These are phyloP conservation scores for Linnemannia zychae DNA, from an alignment of 192 early-diverging fungal species.

Conservation along the genomic window DNA sequence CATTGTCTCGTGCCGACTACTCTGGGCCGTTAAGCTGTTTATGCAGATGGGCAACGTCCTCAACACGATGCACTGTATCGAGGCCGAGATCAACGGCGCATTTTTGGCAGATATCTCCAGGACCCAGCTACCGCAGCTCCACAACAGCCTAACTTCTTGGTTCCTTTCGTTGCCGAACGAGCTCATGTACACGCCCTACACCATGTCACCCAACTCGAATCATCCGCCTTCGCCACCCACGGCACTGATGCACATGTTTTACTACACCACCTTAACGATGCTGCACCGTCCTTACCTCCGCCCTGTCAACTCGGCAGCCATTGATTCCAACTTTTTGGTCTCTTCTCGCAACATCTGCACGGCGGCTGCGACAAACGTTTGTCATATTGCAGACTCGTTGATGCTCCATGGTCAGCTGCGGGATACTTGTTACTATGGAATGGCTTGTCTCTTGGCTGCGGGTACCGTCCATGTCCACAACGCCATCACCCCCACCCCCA, in stretches of 20 bases:
- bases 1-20: slow-evolving; percentile 47
- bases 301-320: slow-evolving; percentile 49
- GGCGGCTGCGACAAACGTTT: slow-evolving; percentile 57
- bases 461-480: slow-evolving; percentile 60
- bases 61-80: slow-evolving; percentile 55
- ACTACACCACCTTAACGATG: slow-evolving; percentile 68
- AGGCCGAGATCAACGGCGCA: slow-evolving; percentile 52
- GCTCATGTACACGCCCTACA: slow-evolving; percentile 65
- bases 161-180: slow-evolving; percentile 60
- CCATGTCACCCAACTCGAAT: slow-evolving; percentile 58
- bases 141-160: slow-evolving; percentile 63
- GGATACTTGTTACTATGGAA: slow-evolving; percentile 48
- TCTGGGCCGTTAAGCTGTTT: slow-evolving; percentile 53
- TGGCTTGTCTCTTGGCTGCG: slow-evolving; percentile 58
- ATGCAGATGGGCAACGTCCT: slow-evolving; percentile 57
- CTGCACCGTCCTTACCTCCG: slow-evolving; percentile 68
- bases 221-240: slow-evolving; percentile 53
- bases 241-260: slow-evolving; percentile 64
- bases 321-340: slow-evolving; percentile 55
- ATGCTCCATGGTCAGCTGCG: slow-evolving; percentile 48
- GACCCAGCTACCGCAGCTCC: slow-evolving; percentile 50
- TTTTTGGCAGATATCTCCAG: slow-evolving; percentile 54
- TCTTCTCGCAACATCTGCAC: slow-evolving; percentile 58
- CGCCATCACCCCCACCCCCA: slow-evolving; percentile 53
- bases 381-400: slow-evolving; percentile 57